Base-by-base conservation (phyloP, 495 filamentous ascomycete species). In the Xylaria acuta region DNA sequence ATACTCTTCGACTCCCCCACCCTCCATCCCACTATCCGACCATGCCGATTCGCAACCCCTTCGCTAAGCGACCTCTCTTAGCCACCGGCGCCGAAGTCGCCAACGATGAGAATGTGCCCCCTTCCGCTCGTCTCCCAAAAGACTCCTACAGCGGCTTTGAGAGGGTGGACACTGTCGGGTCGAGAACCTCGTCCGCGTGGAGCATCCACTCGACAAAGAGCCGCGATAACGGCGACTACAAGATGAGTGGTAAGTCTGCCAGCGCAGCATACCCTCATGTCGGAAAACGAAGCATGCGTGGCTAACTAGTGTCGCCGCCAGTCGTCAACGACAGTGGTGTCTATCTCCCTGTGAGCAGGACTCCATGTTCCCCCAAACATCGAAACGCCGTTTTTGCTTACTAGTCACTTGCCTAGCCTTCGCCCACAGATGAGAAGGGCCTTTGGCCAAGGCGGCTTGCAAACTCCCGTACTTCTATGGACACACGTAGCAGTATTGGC, bases 251-350 rank as follows among this genome's bases (percentile, higher is more conserved):
- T 94, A 89, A 77, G 89, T 75, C 47, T 70, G 64, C 38, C 69
- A 60, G 32, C 45, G 45, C 38, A 59, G 12, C 49, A 74, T 70
- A 51, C 51, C 64, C 68, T 43, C 22, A 41, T 20, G 54, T 36
- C 62, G 32, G 40, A 53, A 67, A 47, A 27, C 0, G 5, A 51
- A 51, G 27, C 25, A 63, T 7, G 20, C n/a, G 41, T 56, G 47
- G 70, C 79, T 82, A 47, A 83, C 73, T 43, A 58, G 43, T 64
- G 16, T 71, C 66, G 32, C 30, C 49, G 43, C 18, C 79, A 99
- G 96, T 98, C 47, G 95, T 99, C 79, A 96, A 97, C 82, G 95
- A 96, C 80, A 95, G 93, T 82, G 96, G 96, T 58, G 93, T 97
- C 67, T 99, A 97, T 83, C 91, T 98, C 73, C 96, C 96, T 80